A percentile compares a stretch with the other conserved stretches of the same genome.
Conservation (phyloP, 371 early-diverging fungal species). For the Mortierella sp. region DNA sequence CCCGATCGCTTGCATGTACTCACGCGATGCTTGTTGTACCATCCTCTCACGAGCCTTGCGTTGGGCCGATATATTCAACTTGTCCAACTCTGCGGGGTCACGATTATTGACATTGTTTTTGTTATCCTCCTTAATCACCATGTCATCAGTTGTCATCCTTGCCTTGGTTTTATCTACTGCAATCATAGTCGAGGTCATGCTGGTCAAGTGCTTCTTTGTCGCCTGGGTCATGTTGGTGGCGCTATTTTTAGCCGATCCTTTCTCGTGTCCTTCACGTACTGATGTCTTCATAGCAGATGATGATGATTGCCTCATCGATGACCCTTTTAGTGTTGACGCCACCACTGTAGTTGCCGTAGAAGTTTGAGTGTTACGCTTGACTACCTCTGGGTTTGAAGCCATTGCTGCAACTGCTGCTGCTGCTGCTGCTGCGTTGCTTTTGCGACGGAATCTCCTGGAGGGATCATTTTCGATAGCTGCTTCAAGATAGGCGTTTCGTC, state of each 20-base stretch:
- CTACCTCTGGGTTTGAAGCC: background rate
- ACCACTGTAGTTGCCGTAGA: background rate
- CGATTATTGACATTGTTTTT: background rate
- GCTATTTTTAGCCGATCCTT: conserved; percentile 49
- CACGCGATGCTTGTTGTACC: conserved; percentile 29
- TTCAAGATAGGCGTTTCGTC: conserved; percentile 45
- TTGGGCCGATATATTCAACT: conserved; percentile 23
- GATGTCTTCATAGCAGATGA: background rate
- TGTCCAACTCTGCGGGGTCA: conserved; percentile 14
- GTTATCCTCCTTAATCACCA: background rate
- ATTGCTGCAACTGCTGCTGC: conserved; percentile 13
- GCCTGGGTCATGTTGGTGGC: conserved; percentile 22
- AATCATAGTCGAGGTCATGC: conserved; percentile 21
- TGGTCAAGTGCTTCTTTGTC: conserved; percentile 42
- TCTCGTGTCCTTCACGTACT: conserved; percentile 5
- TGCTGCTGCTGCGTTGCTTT: conserved; percentile 1
- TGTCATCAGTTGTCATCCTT: background rate
- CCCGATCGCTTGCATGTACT: conserved; percentile 41
- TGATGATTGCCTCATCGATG: background rate
- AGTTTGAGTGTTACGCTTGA: background rate
- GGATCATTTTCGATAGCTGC: conserved; percentile 55
- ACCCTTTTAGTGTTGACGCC: conserved; percentile 1
- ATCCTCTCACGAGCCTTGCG: conserved; percentile 21
- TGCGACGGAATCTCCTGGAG: conserved; percentile 43
- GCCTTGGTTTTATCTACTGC: background rate